Percentiles rank a stretch among this genome's conserved stretches.
phyloP scores from a whole-genome alignment of 495 filamentous ascomycete genomes.

The Talaromyces thailandensis region DNA sequence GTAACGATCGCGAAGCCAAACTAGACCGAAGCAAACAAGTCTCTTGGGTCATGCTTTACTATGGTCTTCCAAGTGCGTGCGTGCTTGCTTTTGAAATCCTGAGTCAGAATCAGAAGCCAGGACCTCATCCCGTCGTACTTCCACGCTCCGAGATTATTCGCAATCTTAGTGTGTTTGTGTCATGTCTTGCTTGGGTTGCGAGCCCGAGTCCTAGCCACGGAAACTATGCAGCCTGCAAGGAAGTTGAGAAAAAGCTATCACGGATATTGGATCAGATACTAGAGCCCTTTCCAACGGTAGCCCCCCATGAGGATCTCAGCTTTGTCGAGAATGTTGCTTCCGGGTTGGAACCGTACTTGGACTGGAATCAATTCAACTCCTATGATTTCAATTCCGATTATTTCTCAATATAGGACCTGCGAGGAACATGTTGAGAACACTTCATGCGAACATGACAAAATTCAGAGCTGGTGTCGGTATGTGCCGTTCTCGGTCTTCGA shows the following conservation, averaged over 20 bases:
- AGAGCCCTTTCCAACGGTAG: slow-evolving; percentile 20
- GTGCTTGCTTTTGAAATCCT: slow-evolving; percentile 55
- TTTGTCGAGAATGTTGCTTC: slow-evolving; percentile 18
- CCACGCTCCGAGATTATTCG: slow-evolving; percentile 55
- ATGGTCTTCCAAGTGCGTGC: slow-evolving; percentile 48
- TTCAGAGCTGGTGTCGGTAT: slow-evolving; percentile 28
- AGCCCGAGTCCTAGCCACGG: slow-evolving; percentile 36
- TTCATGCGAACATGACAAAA: slow-evolving; percentile 29
- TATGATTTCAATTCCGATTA: slow-evolving; percentile 29
- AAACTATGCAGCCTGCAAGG: slow-evolving; percentile 43
- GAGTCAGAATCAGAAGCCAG: slow-evolving; percentile 40
- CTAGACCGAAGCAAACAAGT: slow-evolving; percentile 42
- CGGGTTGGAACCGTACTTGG: slow-evolving; percentile 25
- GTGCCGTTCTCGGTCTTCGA: slow-evolving; percentile 17
- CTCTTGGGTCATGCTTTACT: slow-evolving; percentile 48
- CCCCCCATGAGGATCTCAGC: slow-evolving; percentile 5
- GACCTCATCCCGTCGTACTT: slow-evolving; percentile 24
- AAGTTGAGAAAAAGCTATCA: slow-evolving; percentile 34
- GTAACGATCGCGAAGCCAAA: slow-evolving; percentile 37
- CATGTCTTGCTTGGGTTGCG: slow-evolving; percentile 44
- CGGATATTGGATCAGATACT: slow-evolving; percentile 33
- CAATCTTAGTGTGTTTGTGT: slow-evolving; percentile 54
- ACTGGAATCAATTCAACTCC: slow-evolving; percentile 29
- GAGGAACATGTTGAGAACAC: background rate
- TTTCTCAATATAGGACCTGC: slow-evolving; percentile 7